Evolutionary conservation across 1,284 basidiomycete genomes (phyloP).

Genomic region (Thelephora terrestris): DNA sequence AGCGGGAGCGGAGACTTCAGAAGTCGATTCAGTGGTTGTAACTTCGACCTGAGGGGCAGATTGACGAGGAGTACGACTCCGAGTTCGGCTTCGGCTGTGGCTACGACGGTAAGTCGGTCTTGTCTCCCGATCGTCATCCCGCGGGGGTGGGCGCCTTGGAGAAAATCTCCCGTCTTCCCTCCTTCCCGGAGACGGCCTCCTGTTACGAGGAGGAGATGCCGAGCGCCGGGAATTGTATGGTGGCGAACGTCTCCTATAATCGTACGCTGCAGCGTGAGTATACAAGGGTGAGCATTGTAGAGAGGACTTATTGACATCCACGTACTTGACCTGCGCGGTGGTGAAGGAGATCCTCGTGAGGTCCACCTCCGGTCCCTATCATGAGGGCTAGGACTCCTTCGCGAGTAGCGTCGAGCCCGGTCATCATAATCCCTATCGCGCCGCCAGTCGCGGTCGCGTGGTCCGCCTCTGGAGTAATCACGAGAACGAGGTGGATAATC

Average conservation of each 20-base stretch:
- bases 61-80: too few species aligned
- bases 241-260: background rate
- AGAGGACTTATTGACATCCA: background rate
- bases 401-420: background rate
- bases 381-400: background rate
- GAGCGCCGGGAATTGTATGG: background rate
- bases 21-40: too few species aligned
- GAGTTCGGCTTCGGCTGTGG: too few species aligned
- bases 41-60: too few species aligned
- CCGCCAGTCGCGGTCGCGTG: background rate
- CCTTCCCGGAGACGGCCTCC: too few species aligned
- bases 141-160: too few species aligned
- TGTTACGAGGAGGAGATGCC: too few species aligned
- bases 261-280: background rate
- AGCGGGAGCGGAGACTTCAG: too few species aligned
- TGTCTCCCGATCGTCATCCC: too few species aligned
- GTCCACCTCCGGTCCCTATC: background rate
- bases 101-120: too few species aligned
- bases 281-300: background rate
- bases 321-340: background rate
- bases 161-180: too few species aligned
- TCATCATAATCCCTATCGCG: background rate
- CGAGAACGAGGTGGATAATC: background rate
- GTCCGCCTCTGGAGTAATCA: background rate
- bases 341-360: background rate